Evolutionary conservation across 73 alveolate species (phyloP).

Genomic region (Tetrahymena thermophila): DNA sequence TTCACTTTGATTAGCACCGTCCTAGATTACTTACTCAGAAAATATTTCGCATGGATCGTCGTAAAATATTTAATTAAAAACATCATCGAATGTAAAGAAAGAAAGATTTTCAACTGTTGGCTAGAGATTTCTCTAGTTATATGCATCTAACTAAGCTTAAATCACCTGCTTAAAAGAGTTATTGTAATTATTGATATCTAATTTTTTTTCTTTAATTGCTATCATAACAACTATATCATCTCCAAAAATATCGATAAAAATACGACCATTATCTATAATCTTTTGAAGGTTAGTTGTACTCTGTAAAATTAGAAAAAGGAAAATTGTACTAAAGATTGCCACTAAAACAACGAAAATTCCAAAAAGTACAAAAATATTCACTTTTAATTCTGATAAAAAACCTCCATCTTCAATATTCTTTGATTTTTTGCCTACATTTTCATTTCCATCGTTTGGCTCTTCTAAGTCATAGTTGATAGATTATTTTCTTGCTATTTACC

Average conservation of each 20-base stretch:
- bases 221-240: background rate
- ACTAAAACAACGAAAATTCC: background rate
- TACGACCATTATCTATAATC: background rate
- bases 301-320: background rate
- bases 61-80: background rate
- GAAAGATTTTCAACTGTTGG: background rate
- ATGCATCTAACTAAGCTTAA: background rate
- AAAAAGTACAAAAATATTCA: background rate
- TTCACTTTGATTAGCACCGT: background rate
- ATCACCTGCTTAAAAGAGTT: background rate
- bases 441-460: background rate
- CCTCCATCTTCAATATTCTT: background rate
- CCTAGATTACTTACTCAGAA: background rate
- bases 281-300: background rate
- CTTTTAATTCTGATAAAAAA: background rate
- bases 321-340: background rate
- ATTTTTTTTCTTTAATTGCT: background rate
- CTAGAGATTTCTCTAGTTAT: background rate
- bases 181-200: background rate
- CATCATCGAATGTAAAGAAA: background rate
- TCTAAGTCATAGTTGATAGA: background rate
- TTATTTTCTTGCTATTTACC: background rate
- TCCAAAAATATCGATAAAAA: background rate
- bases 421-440: background rate
- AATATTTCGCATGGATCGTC: background rate